Conservation (phyloP, 352 stramenopile genomes). For the Phytophthora pluvialis region DNA sequence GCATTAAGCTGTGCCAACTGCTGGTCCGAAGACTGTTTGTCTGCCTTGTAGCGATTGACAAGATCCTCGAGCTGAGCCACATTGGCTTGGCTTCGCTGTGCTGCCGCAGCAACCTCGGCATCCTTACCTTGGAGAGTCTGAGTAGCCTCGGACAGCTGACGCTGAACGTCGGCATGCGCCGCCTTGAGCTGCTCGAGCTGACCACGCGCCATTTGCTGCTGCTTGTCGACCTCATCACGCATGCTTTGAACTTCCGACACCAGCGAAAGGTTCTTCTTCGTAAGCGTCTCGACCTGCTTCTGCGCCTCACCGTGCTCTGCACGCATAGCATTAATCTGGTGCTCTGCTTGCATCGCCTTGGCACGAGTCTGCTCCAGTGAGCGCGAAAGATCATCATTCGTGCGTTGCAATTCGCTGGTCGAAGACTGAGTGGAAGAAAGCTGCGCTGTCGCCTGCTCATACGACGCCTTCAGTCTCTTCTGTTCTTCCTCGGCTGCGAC, state of each 20-base stretch:
- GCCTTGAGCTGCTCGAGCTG: slow-evolving; percentile 52
- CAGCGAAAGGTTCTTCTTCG: slow-evolving; percentile 67
- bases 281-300: slow-evolving; percentile 62
- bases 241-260: slow-evolving; percentile 55
- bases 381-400: slow-evolving; percentile 57
- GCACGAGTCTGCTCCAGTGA: slow-evolving; percentile 52
- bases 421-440: slow-evolving; percentile 38
- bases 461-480: slow-evolving; percentile 33
- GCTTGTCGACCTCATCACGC: slow-evolving; percentile 57
- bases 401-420: slow-evolving; percentile 46
- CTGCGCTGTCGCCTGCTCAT: slow-evolving; percentile 33
- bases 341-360: slow-evolving; percentile 50
- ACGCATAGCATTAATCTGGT: slow-evolving; percentile 47
- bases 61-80: slow-evolving; percentile 35
- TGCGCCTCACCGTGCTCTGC: slow-evolving; percentile 46
- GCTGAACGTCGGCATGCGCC: slow-evolving; percentile 40
- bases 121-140: slow-evolving; percentile 48
- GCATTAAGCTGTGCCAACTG: slow-evolving; percentile 35
- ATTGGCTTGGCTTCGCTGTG: slow-evolving; percentile 44
- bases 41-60: slow-evolving; percentile 36
- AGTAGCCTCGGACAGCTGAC: slow-evolving; percentile 38
- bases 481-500: slow-evolving; percentile 40
- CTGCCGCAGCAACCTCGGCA: slow-evolving; percentile 34
- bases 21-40: slow-evolving; percentile 33
- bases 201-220: slow-evolving; percentile 36